phyloP scores from a whole-genome alignment of 2,329 filamentous ascomycete species.

The Paraphaeosphaeria sporulosa region DNA sequence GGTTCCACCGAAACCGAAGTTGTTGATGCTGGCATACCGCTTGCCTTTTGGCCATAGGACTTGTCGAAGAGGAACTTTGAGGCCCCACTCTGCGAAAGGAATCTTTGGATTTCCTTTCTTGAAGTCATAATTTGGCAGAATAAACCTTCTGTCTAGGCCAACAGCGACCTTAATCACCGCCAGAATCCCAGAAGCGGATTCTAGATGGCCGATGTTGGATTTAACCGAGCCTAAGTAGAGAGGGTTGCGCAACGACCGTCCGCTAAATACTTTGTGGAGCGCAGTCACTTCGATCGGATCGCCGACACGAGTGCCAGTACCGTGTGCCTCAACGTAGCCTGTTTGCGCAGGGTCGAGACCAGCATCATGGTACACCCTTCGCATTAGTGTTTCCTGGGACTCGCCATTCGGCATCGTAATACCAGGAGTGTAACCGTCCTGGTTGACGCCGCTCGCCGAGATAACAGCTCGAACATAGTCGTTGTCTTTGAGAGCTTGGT shows the following conservation, averaged over 20 bases:
- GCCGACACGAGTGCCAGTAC: constrained; percentile 63
- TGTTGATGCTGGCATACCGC: too few species aligned
- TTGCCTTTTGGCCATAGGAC: background rate
- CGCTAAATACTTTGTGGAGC: constrained; percentile 5
- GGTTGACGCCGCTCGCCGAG: constrained; percentile 32
- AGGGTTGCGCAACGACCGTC: too few species aligned
- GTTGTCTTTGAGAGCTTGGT: constrained; percentile 25
- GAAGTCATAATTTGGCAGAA: constrained; percentile 40
- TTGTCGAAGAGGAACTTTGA: background rate
- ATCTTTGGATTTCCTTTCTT: constrained; percentile 32
- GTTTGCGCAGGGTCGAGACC: background rate
- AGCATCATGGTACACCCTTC: background rate
- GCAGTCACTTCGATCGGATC: constrained; percentile 34
- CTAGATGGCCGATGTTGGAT: constrained; percentile 19
- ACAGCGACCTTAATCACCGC: constrained; percentile 46
- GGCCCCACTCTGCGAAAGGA: background rate
- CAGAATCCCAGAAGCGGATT: constrained; percentile 46
- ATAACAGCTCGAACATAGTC: constrained; percentile 42
- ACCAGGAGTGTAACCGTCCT: constrained; percentile 27
- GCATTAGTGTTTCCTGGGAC: constrained; percentile 36
- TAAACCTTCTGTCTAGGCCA: constrained; percentile 41
- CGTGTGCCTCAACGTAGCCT: constrained; percentile 41
- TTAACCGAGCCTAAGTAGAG: background rate
- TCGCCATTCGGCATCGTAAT: constrained; percentile 49
- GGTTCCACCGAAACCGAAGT: too few species aligned